Conservation (phyloP, 1,284 basidiomycete species). For the Gymnopus androsaceus region DNA sequence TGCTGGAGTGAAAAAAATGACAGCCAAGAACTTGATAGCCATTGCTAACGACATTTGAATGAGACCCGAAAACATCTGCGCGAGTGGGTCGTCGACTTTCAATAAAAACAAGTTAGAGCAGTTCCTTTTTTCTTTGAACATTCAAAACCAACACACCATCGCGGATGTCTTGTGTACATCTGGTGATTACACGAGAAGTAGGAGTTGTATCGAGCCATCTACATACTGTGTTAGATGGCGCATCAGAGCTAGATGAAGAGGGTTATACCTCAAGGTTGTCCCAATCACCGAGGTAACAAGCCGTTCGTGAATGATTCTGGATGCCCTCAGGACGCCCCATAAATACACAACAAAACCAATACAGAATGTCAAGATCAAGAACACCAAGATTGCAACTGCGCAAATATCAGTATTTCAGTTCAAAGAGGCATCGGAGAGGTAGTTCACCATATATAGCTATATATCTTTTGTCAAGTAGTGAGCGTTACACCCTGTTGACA, state of each 20-base stretch:
- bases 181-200: conserved; percentile 52
- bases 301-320: conserved; percentile 41
- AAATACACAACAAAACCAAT: conserved; percentile 29
- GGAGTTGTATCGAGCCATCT: conserved; percentile 59
- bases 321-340: conserved; percentile 45
- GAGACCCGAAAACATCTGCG: conserved; percentile 26
- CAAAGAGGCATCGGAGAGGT: conserved; percentile 14
- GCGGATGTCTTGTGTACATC: conserved; percentile 59
- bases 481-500: no score
- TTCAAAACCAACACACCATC: conserved; percentile 2
- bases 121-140: background rate
- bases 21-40: conserved; percentile 37
- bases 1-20: conserved; percentile 36
- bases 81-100: conserved; percentile 37
- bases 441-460: conserved; percentile 47
- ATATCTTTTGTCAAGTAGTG: conserved; percentile 39
- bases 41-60: conserved; percentile 23
- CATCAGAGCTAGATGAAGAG: conserved; percentile 14
- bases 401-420: conserved; percentile 9
- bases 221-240: background rate
- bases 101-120: no score
- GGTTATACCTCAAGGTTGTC: conserved; percentile 55
- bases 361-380: conserved; percentile 14
- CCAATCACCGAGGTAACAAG: conserved; percentile 56
- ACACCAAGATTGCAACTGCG: conserved; percentile 33